Evolutionary conservation across 345 rosid species (phyloP).

Genomic region (Eucalyptus decipiens): DNA sequence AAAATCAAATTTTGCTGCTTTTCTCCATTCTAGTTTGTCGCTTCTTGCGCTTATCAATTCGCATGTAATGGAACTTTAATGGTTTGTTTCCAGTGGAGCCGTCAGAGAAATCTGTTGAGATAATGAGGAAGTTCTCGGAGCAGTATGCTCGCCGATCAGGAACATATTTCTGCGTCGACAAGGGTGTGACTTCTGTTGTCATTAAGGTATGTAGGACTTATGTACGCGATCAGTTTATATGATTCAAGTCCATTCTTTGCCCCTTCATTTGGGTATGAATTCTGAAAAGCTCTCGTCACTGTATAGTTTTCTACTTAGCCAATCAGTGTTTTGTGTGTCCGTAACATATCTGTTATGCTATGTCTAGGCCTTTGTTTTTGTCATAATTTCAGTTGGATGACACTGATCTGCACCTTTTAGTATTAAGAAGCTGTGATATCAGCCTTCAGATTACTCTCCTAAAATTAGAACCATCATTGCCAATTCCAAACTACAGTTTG

Average conservation of each 20-base stretch:
- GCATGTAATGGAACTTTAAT: neutral
- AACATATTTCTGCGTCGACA: slow-evolving; percentile 86
- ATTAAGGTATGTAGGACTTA: slow-evolving; percentile 43
- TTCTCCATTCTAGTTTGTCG: neutral
- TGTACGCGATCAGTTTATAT: neutral
- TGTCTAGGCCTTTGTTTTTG: neutral
- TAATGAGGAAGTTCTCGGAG: slow-evolving; percentile 98
- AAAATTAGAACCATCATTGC: neutral
- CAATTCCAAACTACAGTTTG: neutral
- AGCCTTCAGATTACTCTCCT: neutral
- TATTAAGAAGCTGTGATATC: neutral
- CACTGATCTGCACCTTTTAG: neutral
- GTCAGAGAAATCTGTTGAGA: slow-evolving; percentile 75
- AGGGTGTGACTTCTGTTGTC: slow-evolving; percentile 93
- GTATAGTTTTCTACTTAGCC: neutral
- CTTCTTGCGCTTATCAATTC: neutral
- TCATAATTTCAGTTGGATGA: neutral
- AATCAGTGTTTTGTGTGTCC: neutral
- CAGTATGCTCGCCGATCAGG: slow-evolving; percentile 94
- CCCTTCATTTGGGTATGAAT: neutral
- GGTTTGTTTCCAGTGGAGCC: slow-evolving; percentile 49
- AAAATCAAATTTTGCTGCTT: neutral
- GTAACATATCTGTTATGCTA: neutral
- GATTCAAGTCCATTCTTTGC: neutral
- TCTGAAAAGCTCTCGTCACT: neutral